phyloP scores from a whole-genome alignment of 2,329 filamentous ascomycete genomes.

The Epichloe festucae region DNA sequence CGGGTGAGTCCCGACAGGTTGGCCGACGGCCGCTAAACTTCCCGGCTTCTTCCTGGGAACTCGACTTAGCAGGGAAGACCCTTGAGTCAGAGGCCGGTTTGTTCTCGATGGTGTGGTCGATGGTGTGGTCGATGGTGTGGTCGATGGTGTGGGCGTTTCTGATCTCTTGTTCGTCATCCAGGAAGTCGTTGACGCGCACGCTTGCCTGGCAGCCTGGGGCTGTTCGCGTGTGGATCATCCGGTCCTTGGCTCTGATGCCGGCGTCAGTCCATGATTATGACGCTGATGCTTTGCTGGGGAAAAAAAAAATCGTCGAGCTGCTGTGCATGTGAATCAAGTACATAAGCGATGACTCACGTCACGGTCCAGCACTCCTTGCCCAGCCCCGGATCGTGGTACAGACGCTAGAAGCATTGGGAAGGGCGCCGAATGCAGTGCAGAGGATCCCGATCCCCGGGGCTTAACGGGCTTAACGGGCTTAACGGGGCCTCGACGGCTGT shows the following conservation, averaged over 20 bases:
- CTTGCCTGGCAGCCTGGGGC: slow-evolving; percentile 7
- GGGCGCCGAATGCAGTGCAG: too few relatives aligned
- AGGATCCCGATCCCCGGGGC: too few relatives aligned
- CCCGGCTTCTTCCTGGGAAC: slow-evolving; percentile 18
- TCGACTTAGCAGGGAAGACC: background rate
- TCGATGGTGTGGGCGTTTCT: slow-evolving; percentile 4
- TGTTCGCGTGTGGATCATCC: slow-evolving; percentile 1
- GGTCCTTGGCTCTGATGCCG: background rate
- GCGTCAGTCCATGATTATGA: too few relatives aligned
- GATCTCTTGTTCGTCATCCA: background rate
- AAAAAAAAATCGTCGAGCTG: too few relatives aligned
- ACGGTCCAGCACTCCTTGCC: too few relatives aligned
- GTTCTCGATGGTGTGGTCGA: slow-evolving; percentile 15
- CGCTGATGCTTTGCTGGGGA: background rate
- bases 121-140: slow-evolving; percentile 6
- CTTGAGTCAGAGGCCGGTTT: slow-evolving; percentile 14
- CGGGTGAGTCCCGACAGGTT: slow-evolving; percentile 19
- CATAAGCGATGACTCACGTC: too few relatives aligned
- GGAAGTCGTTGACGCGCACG: slow-evolving; percentile 8
- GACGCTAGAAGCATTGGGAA: too few relatives aligned
- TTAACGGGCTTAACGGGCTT: too few relatives aligned
- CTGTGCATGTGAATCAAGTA: too few relatives aligned
- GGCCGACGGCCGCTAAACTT: slow-evolving; percentile 9
- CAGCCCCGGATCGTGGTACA: too few relatives aligned
- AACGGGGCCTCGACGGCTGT: too few relatives aligned